Conservation (phyloP, 1,284 basidiomycete species). For the Pulveroboletus sp. region DNA sequence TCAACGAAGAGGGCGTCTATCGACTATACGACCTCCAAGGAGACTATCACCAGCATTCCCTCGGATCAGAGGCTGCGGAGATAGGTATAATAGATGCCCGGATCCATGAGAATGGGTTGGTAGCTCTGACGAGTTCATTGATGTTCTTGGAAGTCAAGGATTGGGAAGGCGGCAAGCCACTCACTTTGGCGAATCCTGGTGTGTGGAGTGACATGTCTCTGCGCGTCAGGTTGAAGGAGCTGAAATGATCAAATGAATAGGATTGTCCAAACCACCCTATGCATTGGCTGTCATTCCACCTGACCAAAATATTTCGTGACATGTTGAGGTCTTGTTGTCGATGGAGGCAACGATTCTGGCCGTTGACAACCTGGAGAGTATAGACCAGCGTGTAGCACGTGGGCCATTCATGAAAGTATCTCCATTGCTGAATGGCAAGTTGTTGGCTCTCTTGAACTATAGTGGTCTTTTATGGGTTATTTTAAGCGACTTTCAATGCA, state of each 20-base stretch:
- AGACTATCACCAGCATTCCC: constrained; percentile 80
- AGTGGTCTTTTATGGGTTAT: constrained; percentile 85
- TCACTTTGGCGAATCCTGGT: constrained; percentile 70
- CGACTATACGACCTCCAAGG: constrained; percentile 87
- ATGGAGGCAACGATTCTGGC: constrained; percentile 74
- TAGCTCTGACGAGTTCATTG: constrained; percentile 79
- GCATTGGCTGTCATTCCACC: constrained; percentile 87
- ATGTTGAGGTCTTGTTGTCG: constrained; percentile 83
- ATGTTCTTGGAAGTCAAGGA: constrained; percentile 82
- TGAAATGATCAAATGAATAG: constrained; percentile 35
- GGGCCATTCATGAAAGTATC: constrained; percentile 88
- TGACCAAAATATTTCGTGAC: constrained; percentile 80
- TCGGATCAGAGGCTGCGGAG: constrained; percentile 84
- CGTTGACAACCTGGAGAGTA: constrained; percentile 81
- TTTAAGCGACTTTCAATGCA: constrained; percentile 79
- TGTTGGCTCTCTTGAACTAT: constrained; percentile 80
- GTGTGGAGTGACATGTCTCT: constrained; percentile 8
- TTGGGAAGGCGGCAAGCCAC: constrained; percentile 73
- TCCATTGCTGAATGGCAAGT: constrained; percentile 91
- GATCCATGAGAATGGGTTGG: constrained; percentile 83
- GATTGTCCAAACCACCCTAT: constrained; percentile 70
- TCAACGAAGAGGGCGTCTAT: constrained; percentile 92
- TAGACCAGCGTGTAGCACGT: constrained; percentile 85
- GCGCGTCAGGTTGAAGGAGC: constrained; percentile 7
- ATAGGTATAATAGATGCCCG: constrained; percentile 82